These are phyloP conservation scores for Psophocarpus tetragonolobus DNA, from an alignment of 306 rosid species.

Conservation along the genomic window DNA sequence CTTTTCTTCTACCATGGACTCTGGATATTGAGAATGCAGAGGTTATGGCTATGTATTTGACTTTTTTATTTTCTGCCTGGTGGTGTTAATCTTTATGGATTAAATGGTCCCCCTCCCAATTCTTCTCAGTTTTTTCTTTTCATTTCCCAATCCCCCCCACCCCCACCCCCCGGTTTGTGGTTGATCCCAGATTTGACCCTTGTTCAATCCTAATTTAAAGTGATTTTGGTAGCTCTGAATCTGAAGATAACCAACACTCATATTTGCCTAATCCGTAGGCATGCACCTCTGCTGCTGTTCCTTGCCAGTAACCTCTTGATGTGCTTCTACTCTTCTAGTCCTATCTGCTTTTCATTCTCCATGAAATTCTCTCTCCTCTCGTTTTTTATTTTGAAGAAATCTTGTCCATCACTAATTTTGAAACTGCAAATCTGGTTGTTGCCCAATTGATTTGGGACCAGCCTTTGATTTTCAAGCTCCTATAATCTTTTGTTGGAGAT, in stretches of 20 bases:
- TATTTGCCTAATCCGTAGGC: not conserved
- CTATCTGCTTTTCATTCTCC: not conserved
- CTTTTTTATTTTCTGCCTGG: not conserved
- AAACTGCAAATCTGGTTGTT: not conserved
- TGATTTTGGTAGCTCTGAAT: not conserved
- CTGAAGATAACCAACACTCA: not conserved
- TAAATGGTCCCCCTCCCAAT: not conserved
- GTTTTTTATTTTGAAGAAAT: not conserved
- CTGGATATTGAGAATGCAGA: not conserved
- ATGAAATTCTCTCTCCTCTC: not conserved
- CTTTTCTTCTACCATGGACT: not conserved
- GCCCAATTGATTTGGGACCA: not conserved
- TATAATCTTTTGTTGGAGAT: not conserved
- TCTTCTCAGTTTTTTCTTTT: too few relatives aligned
- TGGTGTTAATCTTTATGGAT: not conserved
- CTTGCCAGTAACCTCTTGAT: not conserved
- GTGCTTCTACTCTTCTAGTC: not conserved
- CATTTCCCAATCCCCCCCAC: too few relatives aligned
- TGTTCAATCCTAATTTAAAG: not conserved
- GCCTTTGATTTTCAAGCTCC: not conserved
- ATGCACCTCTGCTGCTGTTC: not conserved
- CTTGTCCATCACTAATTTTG: not conserved
- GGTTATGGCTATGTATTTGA: not conserved
- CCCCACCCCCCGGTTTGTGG: not conserved
- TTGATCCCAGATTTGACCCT: not conserved